Percentiles rank a stretch among this genome's conserved stretches.
Evolutionary conservation across 495 filamentous ascomycete species (phyloP).

Genomic region (Penicillium antarcticum): DNA sequence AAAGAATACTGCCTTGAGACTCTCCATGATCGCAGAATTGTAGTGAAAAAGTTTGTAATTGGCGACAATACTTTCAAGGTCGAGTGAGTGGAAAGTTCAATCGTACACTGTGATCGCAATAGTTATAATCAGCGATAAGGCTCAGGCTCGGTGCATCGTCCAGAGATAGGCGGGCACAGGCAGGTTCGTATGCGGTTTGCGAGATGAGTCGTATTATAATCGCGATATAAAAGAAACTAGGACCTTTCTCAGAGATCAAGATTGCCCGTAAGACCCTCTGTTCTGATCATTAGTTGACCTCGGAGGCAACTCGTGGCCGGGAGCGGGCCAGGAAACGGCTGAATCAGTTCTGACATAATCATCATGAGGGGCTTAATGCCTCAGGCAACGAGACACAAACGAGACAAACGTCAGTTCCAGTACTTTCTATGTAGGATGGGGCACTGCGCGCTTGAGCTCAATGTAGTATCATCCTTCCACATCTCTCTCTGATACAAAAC

Average conservation of each 20-base stretch:
- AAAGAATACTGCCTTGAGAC: conserved; percentile 81
- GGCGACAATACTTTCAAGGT: background rate
- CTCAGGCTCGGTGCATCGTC: conserved; percentile 11
- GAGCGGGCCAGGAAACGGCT: conserved; percentile 1
- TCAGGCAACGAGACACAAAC: conserved; percentile 28
- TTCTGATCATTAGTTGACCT: background rate
- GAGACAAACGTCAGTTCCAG: conserved; percentile 38
- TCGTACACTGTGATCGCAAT: background rate
- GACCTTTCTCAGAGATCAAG: background rate
- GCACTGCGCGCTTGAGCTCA: conserved; percentile 4
- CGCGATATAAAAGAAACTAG: background rate
- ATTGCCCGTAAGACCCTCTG: background rate
- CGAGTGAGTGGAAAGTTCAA: background rate
- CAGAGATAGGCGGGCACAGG: conserved; percentile 2
- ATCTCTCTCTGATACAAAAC: background rate
- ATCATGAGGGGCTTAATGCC: conserved; percentile 10
- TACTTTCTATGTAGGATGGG: conserved; percentile 32
- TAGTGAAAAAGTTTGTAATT: background rate
- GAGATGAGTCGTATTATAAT: background rate
- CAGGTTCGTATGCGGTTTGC: background rate
- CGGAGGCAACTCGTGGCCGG: conserved; percentile 4
- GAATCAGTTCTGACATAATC: conserved; percentile 16
- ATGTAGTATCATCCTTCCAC: conserved; percentile 3
- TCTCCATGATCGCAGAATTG: conserved; percentile 64
- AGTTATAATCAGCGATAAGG: background rate